Base-by-base conservation (phyloP, 768 basidiomycete genomes). In the Suillus subalutaceus region DNA sequence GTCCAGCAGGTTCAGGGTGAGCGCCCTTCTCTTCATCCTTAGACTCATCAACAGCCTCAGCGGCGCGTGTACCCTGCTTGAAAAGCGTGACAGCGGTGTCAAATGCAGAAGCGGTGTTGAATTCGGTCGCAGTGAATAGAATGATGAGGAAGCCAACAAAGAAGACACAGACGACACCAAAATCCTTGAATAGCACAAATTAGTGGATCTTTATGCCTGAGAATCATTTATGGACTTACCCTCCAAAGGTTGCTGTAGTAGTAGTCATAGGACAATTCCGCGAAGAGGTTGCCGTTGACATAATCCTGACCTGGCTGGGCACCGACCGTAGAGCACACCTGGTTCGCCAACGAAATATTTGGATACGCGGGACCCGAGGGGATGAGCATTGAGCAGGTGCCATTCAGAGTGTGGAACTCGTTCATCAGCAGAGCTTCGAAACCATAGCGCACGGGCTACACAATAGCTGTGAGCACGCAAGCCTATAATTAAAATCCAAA, bases 341-440 rank as follows among this genome's bases (percentile, higher is more conserved):
- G 93, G 72, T 94, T 92, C 1, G 69, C 75, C n/a, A 90, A 68
- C 2, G 81, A 74, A 44, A 89, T 73, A 30, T 79, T 79, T 67
- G 85, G 85, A 66, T 92, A 92, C 0, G 86, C 85, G 0, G 88
- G 78, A 0, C 90, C 90, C 2, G 79, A 81, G 2, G 91, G 89
- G 0, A 89, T 85, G 20, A 91, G 78, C 52, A 80, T 74, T 30
- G 89, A 79, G 72, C 90, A 90, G 15, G 78, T 72, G 53, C 88
- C 92, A n/a, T 90, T 75, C 9, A 91, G 77, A 0, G 85, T 88
- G 68, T 85, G 87, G 78, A 96, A 95, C 75, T 97, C 93, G 76
- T 95, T 96, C n/a, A 86, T 82, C 72, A 96, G 81, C 43, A 95
- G 75, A 1, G 84, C 82, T 67, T 94, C 91, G 73, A 96, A 95